A percentile compares a stretch with the other conserved stretches of the same genome.
phyloP scores from a whole-genome alignment of 768 basidiomycete species.

The Neoboletus magnificus region DNA sequence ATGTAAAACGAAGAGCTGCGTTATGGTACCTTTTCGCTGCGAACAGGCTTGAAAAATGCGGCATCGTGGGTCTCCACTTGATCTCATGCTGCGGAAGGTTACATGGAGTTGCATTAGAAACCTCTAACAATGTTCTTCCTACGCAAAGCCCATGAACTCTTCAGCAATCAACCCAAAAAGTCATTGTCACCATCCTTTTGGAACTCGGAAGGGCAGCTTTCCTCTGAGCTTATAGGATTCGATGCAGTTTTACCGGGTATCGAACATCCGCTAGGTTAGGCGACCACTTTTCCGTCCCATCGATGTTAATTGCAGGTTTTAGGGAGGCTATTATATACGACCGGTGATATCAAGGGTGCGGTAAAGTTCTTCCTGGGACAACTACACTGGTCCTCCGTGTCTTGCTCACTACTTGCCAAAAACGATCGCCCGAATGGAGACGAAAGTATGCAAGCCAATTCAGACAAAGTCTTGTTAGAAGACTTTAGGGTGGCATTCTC shows the following conservation, averaged over 20 bases:
- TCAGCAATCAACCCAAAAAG: slow-evolving; percentile 48
- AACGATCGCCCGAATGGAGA: slow-evolving; percentile 16
- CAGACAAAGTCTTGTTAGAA: slow-evolving; percentile 73
- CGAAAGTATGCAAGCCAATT: slow-evolving; percentile 33
- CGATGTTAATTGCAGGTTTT: slow-evolving; percentile 4
- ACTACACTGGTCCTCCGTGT: slow-evolving; percentile 46
- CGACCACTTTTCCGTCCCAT: slow-evolving; percentile 1
- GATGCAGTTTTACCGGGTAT: slow-evolving; percentile 68
- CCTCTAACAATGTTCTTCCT: slow-evolving; percentile 81
- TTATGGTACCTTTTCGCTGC: slow-evolving; percentile 80
- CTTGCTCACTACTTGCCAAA: slow-evolving; percentile 16
- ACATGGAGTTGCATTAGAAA: slow-evolving; percentile 50
- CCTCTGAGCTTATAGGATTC: slow-evolving; percentile 43
- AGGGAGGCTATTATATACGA: slow-evolving; percentile 88
- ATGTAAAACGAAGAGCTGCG: slow-evolving; percentile 59
- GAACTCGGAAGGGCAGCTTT: slow-evolving; percentile 59
- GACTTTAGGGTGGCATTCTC: slow-evolving; percentile 87
- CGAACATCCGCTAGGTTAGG: slow-evolving; percentile 72
- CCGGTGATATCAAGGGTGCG: slow-evolving; percentile 78
- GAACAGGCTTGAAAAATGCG: slow-evolving; percentile 75
- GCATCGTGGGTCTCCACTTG: slow-evolving; percentile 57
- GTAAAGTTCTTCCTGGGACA: slow-evolving; percentile 75
- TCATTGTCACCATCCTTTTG: slow-evolving; percentile 77
- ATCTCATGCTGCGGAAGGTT: slow-evolving; percentile 2
- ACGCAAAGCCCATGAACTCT: slow-evolving; percentile 65